Percentiles rank a stretch among this genome's conserved stretches.
Conservation (phyloP, 495 filamentous ascomycete genomes). For the Aspergillus sparsus region DNA sequence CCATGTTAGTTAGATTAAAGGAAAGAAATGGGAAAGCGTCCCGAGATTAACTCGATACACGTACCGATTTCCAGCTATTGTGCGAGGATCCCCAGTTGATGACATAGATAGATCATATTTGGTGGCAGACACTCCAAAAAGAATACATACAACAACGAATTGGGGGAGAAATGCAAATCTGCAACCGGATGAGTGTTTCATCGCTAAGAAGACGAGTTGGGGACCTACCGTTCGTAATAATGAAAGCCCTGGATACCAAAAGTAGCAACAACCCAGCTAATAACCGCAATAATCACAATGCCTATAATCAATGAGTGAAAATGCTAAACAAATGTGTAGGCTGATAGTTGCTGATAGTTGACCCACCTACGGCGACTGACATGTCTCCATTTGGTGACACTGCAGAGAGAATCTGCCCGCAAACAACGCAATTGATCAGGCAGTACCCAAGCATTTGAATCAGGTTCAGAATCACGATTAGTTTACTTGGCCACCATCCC, state of each 20-base stretch:
- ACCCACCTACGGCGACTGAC: slow-evolving; percentile 62
- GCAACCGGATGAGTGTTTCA: slow-evolving; percentile 10
- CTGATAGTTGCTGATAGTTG: not conserved
- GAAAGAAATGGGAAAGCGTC: too few relatives aligned
- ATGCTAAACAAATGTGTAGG: too few relatives aligned
- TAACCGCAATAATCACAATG: slow-evolving; percentile 67
- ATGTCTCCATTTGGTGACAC: slow-evolving; percentile 62
- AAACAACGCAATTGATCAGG: slow-evolving; percentile 68
- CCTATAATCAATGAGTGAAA: slow-evolving; percentile 37
- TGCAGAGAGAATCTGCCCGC: slow-evolving; percentile 73
- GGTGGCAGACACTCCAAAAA: slow-evolving; percentile 65
- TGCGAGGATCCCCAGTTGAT: slow-evolving; percentile 52
- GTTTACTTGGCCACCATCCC: slow-evolving; percentile 79
- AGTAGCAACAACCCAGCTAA: slow-evolving; percentile 66
- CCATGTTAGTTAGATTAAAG: not conserved
- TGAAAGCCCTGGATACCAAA: slow-evolving; percentile 76
- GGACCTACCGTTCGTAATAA: slow-evolving; percentile 64
- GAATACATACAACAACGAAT: slow-evolving; percentile 62
- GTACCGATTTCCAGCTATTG: slow-evolving; percentile 57
- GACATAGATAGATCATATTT: slow-evolving; percentile 60
- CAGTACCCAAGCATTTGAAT: slow-evolving; percentile 72
- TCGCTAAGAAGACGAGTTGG: not conserved
- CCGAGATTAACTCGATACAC: not conserved
- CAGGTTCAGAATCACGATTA: slow-evolving; percentile 70
- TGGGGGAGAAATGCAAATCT: slow-evolving; percentile 72